A percentile compares a stretch with the other conserved stretches of the same genome.
Conservation (phyloP, 23 red algal species). For the Gracilaria vermiculophylla region DNA sequence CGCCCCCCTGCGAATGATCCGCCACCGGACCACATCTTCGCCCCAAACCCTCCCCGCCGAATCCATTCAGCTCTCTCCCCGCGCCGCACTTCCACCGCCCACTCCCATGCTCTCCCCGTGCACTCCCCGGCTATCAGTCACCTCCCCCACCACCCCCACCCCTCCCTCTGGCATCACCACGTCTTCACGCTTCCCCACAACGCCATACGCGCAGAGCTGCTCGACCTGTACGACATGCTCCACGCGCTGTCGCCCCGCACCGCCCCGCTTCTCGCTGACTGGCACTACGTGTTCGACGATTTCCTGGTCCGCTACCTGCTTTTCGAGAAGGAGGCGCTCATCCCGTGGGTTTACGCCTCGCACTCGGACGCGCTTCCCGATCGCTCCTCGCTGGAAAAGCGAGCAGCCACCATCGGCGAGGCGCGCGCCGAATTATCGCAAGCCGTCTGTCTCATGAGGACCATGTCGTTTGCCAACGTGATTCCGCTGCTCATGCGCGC, state of each 20-base stretch:
- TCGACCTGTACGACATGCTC: constrained; percentile 51
- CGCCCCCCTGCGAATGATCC: neutral
- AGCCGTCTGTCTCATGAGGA: constrained; percentile 30
- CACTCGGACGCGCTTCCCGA: neutral
- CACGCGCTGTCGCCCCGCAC: constrained; percentile 4
- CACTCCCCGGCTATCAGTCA: neutral
- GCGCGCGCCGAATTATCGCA: constrained; percentile 22
- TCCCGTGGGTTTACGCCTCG: constrained; percentile 57
- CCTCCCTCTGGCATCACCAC: constrained; percentile 49
- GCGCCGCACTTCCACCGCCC: constrained; percentile 1
- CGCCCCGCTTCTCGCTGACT: constrained; percentile 38
- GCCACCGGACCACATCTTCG: neutral
- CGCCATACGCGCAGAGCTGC: constrained; percentile 66
- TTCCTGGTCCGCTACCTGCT: constrained; percentile 37
- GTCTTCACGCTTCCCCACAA: constrained; percentile 75
- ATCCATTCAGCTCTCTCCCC: constrained; percentile 34
- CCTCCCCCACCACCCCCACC: constrained; percentile 24
- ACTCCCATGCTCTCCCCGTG: neutral
- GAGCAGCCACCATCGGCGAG: constrained; percentile 16
- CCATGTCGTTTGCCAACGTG: constrained; percentile 15
- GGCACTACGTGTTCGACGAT: constrained; percentile 36
- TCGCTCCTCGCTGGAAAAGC: constrained; percentile 22
- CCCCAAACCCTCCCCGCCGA: constrained; percentile 24
- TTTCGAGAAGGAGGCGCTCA: constrained; percentile 51
- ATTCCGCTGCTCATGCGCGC: constrained; percentile 50